Evolutionary conservation across 2,329 filamentous ascomycete species (phyloP).

Genomic region (Fusarium heterosporum): DNA sequence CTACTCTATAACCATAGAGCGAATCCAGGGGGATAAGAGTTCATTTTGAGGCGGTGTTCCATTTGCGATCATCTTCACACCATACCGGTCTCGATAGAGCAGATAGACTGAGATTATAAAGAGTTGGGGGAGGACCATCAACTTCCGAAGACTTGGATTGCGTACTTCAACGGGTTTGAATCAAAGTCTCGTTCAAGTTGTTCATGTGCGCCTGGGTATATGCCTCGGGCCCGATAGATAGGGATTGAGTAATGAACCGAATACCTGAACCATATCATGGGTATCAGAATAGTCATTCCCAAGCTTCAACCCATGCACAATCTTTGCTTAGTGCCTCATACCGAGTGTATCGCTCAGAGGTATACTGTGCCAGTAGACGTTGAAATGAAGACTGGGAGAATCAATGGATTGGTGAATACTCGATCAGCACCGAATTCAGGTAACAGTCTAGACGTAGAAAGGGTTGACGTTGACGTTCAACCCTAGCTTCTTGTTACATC

Average conservation of each 20-base stretch:
- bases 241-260: conserved; percentile 14
- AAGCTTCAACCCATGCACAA: neutral
- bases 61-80: conserved; percentile 22
- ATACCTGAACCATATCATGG: neutral
- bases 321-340: conserved; percentile 5
- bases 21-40: neutral
- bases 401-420: neutral
- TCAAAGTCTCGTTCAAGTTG: neutral
- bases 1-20: conserved; percentile 2
- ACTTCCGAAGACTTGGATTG: conserved; percentile 3
- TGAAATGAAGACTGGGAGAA: conserved; percentile 2
- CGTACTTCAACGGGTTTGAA: neutral
- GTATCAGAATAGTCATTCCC: neutral
- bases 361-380: conserved; percentile 1
- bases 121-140: conserved; percentile 2
- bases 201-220: conserved; percentile 12
- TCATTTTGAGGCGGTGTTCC: conserved; percentile 7
- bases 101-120: conserved; percentile 35
- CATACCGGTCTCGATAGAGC: conserved; percentile 38
- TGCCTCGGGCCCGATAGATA: conserved; percentile 27
- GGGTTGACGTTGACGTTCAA: conserved; percentile 17
- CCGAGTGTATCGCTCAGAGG: neutral
- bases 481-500: conserved; percentile 10
- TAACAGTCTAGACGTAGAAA: conserved; percentile 2
- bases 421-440: neutral